These are phyloP conservation scores for Lipomyces oligophaga DNA, from an alignment of 805 yeast genomes.

Conservation along the genomic window DNA sequence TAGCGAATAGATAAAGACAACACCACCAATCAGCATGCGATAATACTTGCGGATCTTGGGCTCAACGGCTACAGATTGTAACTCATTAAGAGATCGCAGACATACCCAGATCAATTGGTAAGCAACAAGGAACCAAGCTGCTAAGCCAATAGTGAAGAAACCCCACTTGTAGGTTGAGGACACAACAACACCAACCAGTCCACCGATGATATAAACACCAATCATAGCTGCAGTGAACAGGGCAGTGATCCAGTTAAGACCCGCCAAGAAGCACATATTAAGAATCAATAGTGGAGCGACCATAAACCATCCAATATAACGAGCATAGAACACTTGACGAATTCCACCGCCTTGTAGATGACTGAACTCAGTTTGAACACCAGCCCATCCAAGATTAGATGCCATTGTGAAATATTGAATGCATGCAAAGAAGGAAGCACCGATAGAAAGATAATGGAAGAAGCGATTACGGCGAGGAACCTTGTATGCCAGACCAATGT, in stretches of 20 bases:
- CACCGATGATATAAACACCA: slow-evolving; percentile 50
- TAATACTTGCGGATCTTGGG: slow-evolving; percentile 14
- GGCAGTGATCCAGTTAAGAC: slow-evolving; percentile 35
- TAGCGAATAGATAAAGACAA: slow-evolving; percentile 31
- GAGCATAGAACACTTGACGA: slow-evolving; percentile 55
- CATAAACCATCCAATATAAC: slow-evolving; percentile 56
- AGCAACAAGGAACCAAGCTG: slow-evolving; percentile 38
- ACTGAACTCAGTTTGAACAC: slow-evolving; percentile 46
- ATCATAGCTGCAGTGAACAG: slow-evolving; percentile 39
- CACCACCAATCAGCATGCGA: not conserved
- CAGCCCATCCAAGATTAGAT: slow-evolving; percentile 55
- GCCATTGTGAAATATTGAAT: slow-evolving; percentile 54
- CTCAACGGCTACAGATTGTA: slow-evolving; percentile 16
- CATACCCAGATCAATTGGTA: slow-evolving; percentile 26
- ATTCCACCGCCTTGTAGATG: slow-evolving; percentile 42
- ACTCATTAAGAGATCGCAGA: slow-evolving; percentile 7
- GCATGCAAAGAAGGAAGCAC: slow-evolving; percentile 44
- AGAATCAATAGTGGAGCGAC: slow-evolving; percentile 47
- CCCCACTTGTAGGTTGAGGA: slow-evolving; percentile 64
- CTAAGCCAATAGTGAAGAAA: slow-evolving; percentile 54
- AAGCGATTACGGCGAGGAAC: slow-evolving; percentile 39
- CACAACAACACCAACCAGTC: slow-evolving; percentile 56
- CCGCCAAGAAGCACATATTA: slow-evolving; percentile 37
- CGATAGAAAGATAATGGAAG: slow-evolving; percentile 42
- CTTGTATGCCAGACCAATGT: slow-evolving; percentile 32